phyloP scores from a whole-genome alignment of 768 basidiomycete species.

The Clavulina sp. region DNA sequence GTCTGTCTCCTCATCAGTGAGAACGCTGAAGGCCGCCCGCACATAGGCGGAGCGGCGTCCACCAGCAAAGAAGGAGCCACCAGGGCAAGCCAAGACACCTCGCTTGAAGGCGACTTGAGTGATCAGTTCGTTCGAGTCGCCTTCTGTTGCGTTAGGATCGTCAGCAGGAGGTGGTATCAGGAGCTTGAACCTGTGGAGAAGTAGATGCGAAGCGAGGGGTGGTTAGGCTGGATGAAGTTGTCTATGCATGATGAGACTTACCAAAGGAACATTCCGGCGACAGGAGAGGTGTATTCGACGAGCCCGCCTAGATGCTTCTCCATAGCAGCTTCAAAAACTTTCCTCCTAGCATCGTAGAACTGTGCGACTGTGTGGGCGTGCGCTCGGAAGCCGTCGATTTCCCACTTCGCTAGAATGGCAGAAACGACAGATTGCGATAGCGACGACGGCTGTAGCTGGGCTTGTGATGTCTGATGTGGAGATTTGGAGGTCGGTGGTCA shows the following conservation, averaged over 20 bases:
- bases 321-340: constrained; percentile 63
- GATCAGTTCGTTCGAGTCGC: constrained; percentile 60
- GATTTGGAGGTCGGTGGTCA: too few species aligned
- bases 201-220: constrained; percentile 6
- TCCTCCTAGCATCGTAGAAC: constrained; percentile 56
- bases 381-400: constrained; percentile 49
- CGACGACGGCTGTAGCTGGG: constrained; percentile 51
- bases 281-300: constrained; percentile 52
- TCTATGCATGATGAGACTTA: constrained; percentile 23
- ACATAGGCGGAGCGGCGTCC: constrained; percentile 55
- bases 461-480: constrained; percentile 39
- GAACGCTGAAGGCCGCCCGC: constrained; percentile 64
- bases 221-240: constrained; percentile 1
- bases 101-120: constrained; percentile 53
- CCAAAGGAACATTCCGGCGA: constrained; percentile 86
- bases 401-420: constrained; percentile 50
- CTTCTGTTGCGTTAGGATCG: constrained; percentile 21
- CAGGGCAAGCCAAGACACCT: constrained; percentile 78
- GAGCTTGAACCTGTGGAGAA: constrained; percentile 45
- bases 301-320: constrained; percentile 45
- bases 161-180: constrained; percentile 22
- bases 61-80: constrained; percentile 61
- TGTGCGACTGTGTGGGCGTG: constrained; percentile 53
- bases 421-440: constrained; percentile 46
- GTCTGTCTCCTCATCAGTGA: constrained; percentile 47